phyloP scores from a whole-genome alignment of 192 early-diverging fungal genomes.

The Umbelopsis ramanniana region DNA sequence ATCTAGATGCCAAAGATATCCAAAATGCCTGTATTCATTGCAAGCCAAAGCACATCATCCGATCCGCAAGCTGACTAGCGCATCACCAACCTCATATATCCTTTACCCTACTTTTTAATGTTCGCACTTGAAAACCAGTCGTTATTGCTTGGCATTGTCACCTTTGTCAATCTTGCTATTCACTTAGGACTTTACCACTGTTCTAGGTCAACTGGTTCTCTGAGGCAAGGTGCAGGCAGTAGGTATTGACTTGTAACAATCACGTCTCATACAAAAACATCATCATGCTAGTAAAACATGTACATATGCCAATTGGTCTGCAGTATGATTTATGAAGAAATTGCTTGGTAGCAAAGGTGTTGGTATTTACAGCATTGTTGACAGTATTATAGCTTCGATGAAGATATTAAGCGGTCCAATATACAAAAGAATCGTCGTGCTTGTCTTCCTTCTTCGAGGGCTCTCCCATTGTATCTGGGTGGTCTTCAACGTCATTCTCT shows the following conservation, averaged over 20 bases:
- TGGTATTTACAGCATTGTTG: no score
- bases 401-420: no score
- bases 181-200: background rate
- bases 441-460: background rate
- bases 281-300: no score
- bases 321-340: no score
- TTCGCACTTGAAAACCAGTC: background rate
- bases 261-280: no score
- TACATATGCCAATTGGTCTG: no score
- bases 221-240: background rate
- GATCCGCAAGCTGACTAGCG: background rate
- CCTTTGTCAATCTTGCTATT: background rate
- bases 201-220: background rate
- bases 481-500: background rate
- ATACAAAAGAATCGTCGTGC: no score
- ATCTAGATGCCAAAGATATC: background rate
- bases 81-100: conserved; percentile 1
- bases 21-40: conserved; percentile 6
- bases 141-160: background rate
- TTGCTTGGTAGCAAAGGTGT: no score
- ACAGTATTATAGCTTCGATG: no score
- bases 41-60: background rate
- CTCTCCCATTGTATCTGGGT: background rate
- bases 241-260: background rate
- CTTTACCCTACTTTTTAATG: background rate